Base-by-base conservation (phyloP, 768 basidiomycete genomes). In the Inosperma sp. region DNA sequence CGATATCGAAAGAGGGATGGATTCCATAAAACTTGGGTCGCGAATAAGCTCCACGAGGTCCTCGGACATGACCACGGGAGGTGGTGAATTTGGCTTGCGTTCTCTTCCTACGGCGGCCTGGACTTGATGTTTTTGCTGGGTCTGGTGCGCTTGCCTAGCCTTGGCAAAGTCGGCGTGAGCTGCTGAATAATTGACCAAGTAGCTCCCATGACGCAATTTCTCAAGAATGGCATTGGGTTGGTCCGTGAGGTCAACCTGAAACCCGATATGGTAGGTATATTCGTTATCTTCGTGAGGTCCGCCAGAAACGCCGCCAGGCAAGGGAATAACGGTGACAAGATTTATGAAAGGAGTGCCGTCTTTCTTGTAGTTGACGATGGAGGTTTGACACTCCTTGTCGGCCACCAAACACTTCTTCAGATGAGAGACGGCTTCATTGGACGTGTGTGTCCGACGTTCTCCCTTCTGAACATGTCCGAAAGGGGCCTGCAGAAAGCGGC, bases 161-260 rank as follows among this genome's bases (percentile, higher is more conserved):
- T n/a, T n/a, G n/a, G n/a, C n/a, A n/a, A n/a, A n/a, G n/a, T n/a
- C n/a, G n/a, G n/a, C n/a, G n/a, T n/a, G n/a, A n/a, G 50, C 16
- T 16, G 47, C 40, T 8, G 50, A 51, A 65, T 85, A 82, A 62
- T 89, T 80, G 62, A 82, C 78, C 50, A 82, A 68, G 67, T 92
- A 92, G 27, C 78, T 81, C 14, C 93, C 93, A 57, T 89, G 83
- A 16, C 77, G 70, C 47, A 93, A 75, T 64, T 84, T 89, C 56
- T 86, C 79, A 47, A 93, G 69, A 53, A 96, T 93, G 2, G 81
- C 81, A 57, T 82, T 82, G 2, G 92, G 93, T 69, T 94, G 92
- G 60, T 86, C 82, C 14, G 83, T 83, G 42, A 99, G 73, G 67
- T 97, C 92, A 49, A 96, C 88, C 68, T 99, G 93, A 74, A 99